A percentile compares a stretch with the other conserved stretches of the same genome.
Evolutionary conservation across 768 basidiomycete species (phyloP).

Genomic region (Boletus tomentosulus): DNA sequence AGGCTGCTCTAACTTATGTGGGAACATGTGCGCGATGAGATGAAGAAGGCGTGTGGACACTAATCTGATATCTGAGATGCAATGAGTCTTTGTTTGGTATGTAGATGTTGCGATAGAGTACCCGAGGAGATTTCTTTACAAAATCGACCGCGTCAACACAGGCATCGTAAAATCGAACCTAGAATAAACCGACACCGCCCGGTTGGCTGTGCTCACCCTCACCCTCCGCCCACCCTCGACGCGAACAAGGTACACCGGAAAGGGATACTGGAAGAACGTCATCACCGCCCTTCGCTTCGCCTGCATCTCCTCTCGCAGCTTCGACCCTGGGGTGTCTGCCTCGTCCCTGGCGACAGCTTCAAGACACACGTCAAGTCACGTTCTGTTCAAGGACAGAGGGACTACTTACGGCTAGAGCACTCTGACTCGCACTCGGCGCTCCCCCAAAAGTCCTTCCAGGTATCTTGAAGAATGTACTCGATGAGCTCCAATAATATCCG

Average conservation of each 20-base stretch:
- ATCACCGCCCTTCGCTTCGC: constrained; percentile 17
- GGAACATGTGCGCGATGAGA: too few relatives aligned
- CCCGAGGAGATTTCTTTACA: constrained; percentile 12
- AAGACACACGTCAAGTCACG: not conserved
- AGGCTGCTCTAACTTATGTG: too few relatives aligned
- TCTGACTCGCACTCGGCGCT: not conserved
- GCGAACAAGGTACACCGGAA: constrained; percentile 18
- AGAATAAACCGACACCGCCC: constrained; percentile 11
- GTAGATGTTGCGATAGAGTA: too few relatives aligned
- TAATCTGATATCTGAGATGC: too few relatives aligned
- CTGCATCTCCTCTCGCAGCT: constrained; percentile 10
- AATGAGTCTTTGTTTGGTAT: too few relatives aligned
- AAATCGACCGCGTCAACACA: constrained; percentile 13
- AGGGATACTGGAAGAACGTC: constrained; percentile 11
- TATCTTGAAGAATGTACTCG: constrained; percentile 8
- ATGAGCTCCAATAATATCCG: constrained; percentile 16
- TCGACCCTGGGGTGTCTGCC: not conserved
- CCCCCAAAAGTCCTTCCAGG: not conserved
- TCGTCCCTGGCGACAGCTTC: constrained; percentile 2
- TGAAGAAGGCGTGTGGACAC: too few relatives aligned
- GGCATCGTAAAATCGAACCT: constrained; percentile 16
- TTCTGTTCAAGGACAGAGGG: not conserved
- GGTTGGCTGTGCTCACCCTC: constrained; percentile 12
- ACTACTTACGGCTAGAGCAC: constrained; percentile 2
- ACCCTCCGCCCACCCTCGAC: constrained; percentile 11